Evolutionary conservation across 2,329 filamentous ascomycete species (phyloP).

Genomic region (Fusarium zealandicum): DNA sequence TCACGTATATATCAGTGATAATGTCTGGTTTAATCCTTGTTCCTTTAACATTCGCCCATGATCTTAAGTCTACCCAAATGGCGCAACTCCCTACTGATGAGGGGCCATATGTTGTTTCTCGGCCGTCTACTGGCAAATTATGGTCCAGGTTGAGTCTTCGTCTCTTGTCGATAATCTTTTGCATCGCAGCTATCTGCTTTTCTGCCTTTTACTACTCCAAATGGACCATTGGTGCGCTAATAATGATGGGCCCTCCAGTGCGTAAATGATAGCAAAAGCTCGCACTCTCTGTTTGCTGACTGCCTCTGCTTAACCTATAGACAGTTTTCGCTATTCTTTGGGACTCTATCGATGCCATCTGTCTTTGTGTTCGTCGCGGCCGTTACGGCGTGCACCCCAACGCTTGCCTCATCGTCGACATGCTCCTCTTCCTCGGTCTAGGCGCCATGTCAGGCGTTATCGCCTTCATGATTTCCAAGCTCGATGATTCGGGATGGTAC

Average conservation of each 20-base stretch:
- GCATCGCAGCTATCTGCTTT: conserved; percentile 5
- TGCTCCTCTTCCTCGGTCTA: conserved; percentile 17
- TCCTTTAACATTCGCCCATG: too few relatives aligned
- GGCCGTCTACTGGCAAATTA: background rate
- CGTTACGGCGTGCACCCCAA: conserved; percentile 6
- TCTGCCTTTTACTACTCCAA: conserved; percentile 13
- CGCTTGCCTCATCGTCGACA: conserved; percentile 21
- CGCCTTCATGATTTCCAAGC: conserved; percentile 18
- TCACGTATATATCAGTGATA: too few relatives aligned
- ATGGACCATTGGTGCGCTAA: conserved; percentile 20
- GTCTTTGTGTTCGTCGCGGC: background rate
- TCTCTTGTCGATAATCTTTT: conserved; percentile 8
- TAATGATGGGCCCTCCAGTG: conserved; percentile 28
- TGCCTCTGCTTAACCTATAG: background rate
- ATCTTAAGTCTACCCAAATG: too few relatives aligned
- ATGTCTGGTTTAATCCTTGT: too few relatives aligned
- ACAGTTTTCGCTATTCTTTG: conserved; percentile 14
- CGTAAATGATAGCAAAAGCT: background rate
- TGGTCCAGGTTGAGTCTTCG: conserved; percentile 19
- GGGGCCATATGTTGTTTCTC: too few relatives aligned
- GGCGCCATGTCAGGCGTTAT: conserved; percentile 20
- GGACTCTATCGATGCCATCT: conserved; percentile 10
- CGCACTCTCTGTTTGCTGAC: background rate
- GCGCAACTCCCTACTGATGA: too few relatives aligned
- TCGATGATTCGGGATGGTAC: conserved; percentile 25